Conservation (phyloP, 441 rosid genomes). For the Gossypium trilobum region DNA sequence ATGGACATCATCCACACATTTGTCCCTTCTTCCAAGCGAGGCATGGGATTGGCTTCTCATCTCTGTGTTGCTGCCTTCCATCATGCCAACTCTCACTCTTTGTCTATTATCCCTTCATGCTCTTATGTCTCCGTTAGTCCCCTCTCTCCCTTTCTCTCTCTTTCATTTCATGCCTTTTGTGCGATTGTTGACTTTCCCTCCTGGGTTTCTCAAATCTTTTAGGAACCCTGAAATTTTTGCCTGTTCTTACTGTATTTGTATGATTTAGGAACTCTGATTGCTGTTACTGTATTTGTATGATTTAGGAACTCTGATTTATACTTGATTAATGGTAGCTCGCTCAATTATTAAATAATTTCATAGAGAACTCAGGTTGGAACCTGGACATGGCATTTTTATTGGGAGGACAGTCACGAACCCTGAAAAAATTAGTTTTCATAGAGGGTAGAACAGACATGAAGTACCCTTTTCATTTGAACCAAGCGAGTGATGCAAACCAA, state of each 20-base stretch:
- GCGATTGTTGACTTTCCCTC: not conserved
- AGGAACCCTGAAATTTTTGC: not conserved
- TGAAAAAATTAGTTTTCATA: too few species aligned
- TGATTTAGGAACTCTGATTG: not conserved
- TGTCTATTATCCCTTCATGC: conserved; percentile 61
- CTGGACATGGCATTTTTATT: too few species aligned
- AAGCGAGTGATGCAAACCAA: not conserved
- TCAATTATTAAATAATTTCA: not conserved
- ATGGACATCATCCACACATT: conserved; percentile 67
- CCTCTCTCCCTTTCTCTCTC: not conserved
- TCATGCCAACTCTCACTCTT: conserved; percentile 53
- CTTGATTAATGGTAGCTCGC: not conserved
- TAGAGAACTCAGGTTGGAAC: too few species aligned
- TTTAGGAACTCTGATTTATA: not conserved
- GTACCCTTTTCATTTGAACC: not conserved
- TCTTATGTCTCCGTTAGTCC: conserved; percentile 54
- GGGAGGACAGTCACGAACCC: too few species aligned
- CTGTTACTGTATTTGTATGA: too few species aligned
- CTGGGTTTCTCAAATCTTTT: not conserved
- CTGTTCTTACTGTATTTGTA: not conserved
- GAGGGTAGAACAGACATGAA: too few species aligned
- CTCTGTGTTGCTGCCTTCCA: conserved; percentile 59
- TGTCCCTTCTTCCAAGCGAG: conserved; percentile 63
- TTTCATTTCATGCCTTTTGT: not conserved
- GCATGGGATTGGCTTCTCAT: conserved; percentile 63